Conservation (phyloP, 192 early-diverging fungal genomes). For the Gonapodya prolifera region DNA sequence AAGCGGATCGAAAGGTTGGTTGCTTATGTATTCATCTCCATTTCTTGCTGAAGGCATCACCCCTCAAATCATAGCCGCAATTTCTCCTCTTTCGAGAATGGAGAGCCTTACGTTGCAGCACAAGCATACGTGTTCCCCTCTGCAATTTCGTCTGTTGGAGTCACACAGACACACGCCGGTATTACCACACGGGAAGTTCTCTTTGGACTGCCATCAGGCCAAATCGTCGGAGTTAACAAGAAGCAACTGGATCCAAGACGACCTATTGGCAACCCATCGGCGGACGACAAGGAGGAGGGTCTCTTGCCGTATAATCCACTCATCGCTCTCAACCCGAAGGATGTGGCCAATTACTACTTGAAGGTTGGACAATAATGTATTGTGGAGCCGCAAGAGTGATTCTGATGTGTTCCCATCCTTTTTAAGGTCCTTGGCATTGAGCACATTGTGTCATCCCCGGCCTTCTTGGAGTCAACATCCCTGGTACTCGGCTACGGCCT, state of each 20-base stretch:
- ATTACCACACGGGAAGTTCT: slow-evolving; percentile 75
- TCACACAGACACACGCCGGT: slow-evolving; percentile 70
- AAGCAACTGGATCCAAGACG: slow-evolving; percentile 76
- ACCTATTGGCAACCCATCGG: slow-evolving; percentile 44
- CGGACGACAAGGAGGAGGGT: slow-evolving; percentile 80
- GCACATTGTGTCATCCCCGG: slow-evolving; percentile 56
- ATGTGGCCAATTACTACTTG: slow-evolving; percentile 63
- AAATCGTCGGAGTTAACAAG: slow-evolving; percentile 54
- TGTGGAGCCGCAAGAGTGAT: not conserved
- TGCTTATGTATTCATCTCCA: not conserved
- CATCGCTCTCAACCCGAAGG: slow-evolving; percentile 58
- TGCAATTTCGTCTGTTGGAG: slow-evolving; percentile 61
- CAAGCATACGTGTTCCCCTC: slow-evolving; percentile 68
- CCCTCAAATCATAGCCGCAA: slow-evolving; percentile 29
- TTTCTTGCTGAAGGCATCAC: not conserved
- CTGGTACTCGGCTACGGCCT: slow-evolving; percentile 78
- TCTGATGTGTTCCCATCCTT: not conserved
- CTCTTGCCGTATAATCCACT: slow-evolving; percentile 61
- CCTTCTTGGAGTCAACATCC: slow-evolving; percentile 86
- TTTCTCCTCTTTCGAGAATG: slow-evolving; percentile 61
- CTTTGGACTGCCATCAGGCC: slow-evolving; percentile 42
- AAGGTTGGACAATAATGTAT: slow-evolving; percentile 21
- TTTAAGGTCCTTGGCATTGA: slow-evolving; percentile 48
- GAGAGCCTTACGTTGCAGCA: slow-evolving; percentile 57
- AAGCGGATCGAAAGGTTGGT: slow-evolving; percentile 50